Base-by-base conservation (phyloP, 2,329 filamentous ascomycete genomes). In the Herpotrichia juniperi region DNA sequence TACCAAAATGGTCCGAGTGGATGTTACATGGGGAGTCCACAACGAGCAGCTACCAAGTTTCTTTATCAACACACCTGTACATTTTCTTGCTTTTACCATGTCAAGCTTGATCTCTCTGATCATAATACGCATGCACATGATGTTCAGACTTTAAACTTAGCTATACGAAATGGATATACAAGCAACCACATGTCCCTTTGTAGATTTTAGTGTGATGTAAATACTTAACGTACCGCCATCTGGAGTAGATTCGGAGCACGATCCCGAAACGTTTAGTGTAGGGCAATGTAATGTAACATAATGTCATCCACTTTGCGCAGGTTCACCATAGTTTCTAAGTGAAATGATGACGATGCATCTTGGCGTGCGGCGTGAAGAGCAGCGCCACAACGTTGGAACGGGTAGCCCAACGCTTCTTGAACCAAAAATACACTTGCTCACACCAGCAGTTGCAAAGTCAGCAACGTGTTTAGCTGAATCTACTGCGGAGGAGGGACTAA, bases 1-100 rank as follows among this genome's bases (percentile, higher is more conserved):
- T 32, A 12, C 25, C 32, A 54, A 53, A 54, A 37, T 30, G 42
- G 42, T 47, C 39, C 30, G 39, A 51, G 53, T 51, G 51, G 51
- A 48, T 28, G 46, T 54, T 46, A 42, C 51, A 50, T 54, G 51
- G 47, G 37, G 17, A 43, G 30, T 14, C 30, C 37, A 52, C 25
- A 22, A 46, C 24, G 42, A 48, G 26, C 30, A 45, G 40, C 30
- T 37, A 31, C 32, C 14, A 35, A 7, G 24, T 35, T 30, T 45
- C 26, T 28, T 34, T 43, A 3, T 43, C 26, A 16, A 32, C 25
- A 19, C 11, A 19, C 21, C 16, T 37, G 5, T 12, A 32, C 10
- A 31, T 16, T 22, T 42, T 16, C 37, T 19, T 40, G 17, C 22
- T 25, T 25, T 40, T 19, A 40, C 37, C 12, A 22, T n/a, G 17